Percentiles rank a stretch among this genome's conserved stretches.
phyloP scores from a whole-genome alignment of 768 basidiomycete genomes.

The Aureoboletus auriporus region DNA sequence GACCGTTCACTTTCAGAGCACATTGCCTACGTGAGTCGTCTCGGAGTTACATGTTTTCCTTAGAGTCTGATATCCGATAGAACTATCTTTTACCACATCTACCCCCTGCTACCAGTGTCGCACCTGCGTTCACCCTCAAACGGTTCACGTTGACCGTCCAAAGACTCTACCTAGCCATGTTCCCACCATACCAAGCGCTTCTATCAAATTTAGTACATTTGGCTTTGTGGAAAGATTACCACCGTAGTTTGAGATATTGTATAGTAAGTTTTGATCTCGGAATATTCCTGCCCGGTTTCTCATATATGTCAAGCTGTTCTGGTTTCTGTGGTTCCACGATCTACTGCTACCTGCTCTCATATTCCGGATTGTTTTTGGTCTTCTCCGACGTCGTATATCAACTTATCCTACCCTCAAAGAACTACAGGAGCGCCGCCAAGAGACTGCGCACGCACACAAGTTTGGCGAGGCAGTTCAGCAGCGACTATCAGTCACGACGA shows the following conservation, averaged over 20 bases:
- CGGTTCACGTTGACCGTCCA: slow-evolving; percentile 49
- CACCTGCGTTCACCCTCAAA: slow-evolving; percentile 50
- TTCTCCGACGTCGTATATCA: slow-evolving; percentile 46
- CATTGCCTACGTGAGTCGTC: slow-evolving; percentile 22
- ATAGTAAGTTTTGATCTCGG: slow-evolving; percentile 35
- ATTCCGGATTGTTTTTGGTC: slow-evolving; percentile 42
- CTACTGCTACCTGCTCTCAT: slow-evolving; percentile 51
- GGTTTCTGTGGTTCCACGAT: slow-evolving; percentile 61
- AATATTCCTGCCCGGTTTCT: slow-evolving; percentile 1
- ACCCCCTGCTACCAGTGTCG: slow-evolving; percentile 36
- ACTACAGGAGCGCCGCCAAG: slow-evolving; percentile 47
- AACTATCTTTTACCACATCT: slow-evolving; percentile 44
- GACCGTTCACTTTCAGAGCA: slow-evolving; percentile 25
- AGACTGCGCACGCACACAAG: slow-evolving; percentile 46
- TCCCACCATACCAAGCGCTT: slow-evolving; percentile 48
- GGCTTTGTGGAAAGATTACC: slow-evolving; percentile 53
- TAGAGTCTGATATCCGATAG: slow-evolving; percentile 19
- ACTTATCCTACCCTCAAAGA: slow-evolving; percentile 54
- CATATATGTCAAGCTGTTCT: slow-evolving; percentile 43
- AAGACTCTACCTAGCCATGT: slow-evolving; percentile 50
- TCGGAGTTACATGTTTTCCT: slow-evolving; percentile 6
- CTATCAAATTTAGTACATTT: slow-evolving; percentile 36
- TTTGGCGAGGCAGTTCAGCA: slow-evolving; percentile 49
- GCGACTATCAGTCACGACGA: slow-evolving; percentile 43
- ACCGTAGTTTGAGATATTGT: slow-evolving; percentile 47